phyloP scores from a whole-genome alignment of 1,284 basidiomycete genomes.

The Melampsora americana region DNA sequence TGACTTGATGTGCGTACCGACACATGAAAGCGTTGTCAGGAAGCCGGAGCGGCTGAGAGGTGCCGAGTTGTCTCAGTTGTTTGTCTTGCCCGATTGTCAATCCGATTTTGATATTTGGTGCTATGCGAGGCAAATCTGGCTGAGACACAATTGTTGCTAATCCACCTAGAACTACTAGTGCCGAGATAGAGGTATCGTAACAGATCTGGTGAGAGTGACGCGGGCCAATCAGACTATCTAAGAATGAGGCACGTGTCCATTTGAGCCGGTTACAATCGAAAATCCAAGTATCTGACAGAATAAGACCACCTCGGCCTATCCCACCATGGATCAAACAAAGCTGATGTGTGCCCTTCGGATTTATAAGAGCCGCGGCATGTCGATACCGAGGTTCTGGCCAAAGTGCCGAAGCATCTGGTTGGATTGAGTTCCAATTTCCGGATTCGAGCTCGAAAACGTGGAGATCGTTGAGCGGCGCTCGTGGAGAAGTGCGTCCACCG shows the following conservation, averaged over 20 bases:
- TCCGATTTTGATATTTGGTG: conserved; percentile 29
- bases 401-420: not conserved
- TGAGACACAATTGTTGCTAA: conserved; percentile 9
- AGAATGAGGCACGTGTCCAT: conserved; percentile 15
- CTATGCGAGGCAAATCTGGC: not conserved
- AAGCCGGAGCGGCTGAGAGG: not conserved
- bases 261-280: conserved; percentile 24
- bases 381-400: conserved; percentile 39
- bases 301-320: conserved; percentile 22
- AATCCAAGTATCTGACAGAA: conserved; percentile 28
- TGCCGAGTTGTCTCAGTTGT: not conserved
- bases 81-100: conserved; percentile 7
- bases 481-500: conserved; percentile 28
- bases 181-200: conserved; percentile 1
- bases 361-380: conserved; percentile 23
- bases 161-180: conserved; percentile 36
- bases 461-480: conserved; percentile 24
- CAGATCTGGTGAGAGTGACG: conserved; percentile 43
- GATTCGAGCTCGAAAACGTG: conserved; percentile 15
- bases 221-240: conserved; percentile 20
- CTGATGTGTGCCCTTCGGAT: not conserved
- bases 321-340: conserved; percentile 40
- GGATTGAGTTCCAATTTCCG: conserved; percentile 14
- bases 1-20: conserved; percentile 37
- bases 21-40: not conserved